Conservation (phyloP, 2,329 filamentous ascomycete species). For the Hypoxylon rubiginosum region DNA sequence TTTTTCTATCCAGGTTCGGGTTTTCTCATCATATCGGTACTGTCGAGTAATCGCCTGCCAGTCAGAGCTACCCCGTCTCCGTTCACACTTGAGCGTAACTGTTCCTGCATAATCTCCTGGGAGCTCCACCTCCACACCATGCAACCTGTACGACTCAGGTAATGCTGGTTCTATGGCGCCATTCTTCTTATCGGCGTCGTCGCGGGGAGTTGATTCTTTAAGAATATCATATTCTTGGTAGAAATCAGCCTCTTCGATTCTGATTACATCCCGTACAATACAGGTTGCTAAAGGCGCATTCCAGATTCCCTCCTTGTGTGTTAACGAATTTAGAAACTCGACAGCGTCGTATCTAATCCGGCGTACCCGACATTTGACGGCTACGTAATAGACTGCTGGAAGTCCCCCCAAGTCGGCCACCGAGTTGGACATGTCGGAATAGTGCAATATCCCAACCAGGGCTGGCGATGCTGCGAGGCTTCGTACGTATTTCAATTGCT, state of each 20-base stretch:
- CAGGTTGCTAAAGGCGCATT: slow-evolving; percentile 51
- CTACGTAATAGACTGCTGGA: slow-evolving; percentile 60
- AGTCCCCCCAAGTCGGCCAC: slow-evolving; percentile 61
- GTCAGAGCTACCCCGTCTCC: slow-evolving; percentile 12
- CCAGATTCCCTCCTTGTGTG: slow-evolving; percentile 58
- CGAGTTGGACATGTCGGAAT: slow-evolving; percentile 51
- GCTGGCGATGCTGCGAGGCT: not conserved
- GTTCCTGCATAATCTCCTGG: slow-evolving; percentile 33
- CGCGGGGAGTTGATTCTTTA: not conserved
- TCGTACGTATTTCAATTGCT: slow-evolving; percentile 32
- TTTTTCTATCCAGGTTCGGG: slow-evolving; percentile 15
- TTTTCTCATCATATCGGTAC: slow-evolving; percentile 26
- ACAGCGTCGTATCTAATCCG: slow-evolving; percentile 55
- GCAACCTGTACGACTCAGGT: slow-evolving; percentile 29
- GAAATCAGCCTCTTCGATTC: slow-evolving; percentile 55
- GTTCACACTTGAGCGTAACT: slow-evolving; percentile 20
- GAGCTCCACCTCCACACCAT: slow-evolving; percentile 32
- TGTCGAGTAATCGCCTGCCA: slow-evolving; percentile 31
- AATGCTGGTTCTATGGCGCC: not conserved
- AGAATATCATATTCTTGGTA: slow-evolving; percentile 20
- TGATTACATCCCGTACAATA: slow-evolving; percentile 55
- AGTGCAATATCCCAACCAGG: slow-evolving; percentile 10
- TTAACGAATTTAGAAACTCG: slow-evolving; percentile 8
- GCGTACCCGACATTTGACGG: slow-evolving; percentile 61
- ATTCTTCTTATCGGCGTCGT: not conserved